These are phyloP conservation scores for Trichoderma parareesei DNA, from an alignment of 495 filamentous ascomycete genomes.

Conservation along the genomic window DNA sequence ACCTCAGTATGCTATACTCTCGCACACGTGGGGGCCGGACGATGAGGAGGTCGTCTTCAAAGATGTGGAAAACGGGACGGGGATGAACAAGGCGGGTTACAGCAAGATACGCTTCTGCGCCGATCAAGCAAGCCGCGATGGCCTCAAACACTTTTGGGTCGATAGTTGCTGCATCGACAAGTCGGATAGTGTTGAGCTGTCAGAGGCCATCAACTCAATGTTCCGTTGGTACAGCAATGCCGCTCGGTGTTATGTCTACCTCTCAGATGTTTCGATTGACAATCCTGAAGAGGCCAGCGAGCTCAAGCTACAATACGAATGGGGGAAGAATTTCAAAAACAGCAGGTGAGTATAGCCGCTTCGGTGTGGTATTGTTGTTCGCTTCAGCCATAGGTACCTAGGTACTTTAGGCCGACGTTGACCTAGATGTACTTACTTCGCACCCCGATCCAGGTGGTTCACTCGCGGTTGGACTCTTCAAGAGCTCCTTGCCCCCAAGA, in stretches of 20 bases:
- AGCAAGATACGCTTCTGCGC: constrained; percentile 21
- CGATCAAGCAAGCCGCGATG: constrained; percentile 17
- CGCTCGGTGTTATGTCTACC: constrained; percentile 23
- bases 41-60: constrained; percentile 22
- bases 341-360: too few relatives aligned
- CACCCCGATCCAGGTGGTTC: constrained; percentile 15
- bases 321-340: too few relatives aligned
- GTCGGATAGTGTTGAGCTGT: constrained; percentile 20
- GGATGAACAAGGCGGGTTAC: constrained; percentile 17
- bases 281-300: not conserved
- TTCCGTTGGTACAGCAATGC: constrained; percentile 26
- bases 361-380: too few relatives aligned
- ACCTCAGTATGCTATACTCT: constrained; percentile 22
- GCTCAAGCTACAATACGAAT: not conserved
- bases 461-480: constrained; percentile 24
- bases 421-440: too few relatives aligned
- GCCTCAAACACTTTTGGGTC: constrained; percentile 23
- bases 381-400: too few relatives aligned
- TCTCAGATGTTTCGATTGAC: constrained; percentile 19
- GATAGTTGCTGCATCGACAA: constrained; percentile 33
- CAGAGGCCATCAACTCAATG: constrained; percentile 24
- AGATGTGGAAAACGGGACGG: constrained; percentile 17
- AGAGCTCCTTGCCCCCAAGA: constrained; percentile 24
- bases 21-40: constrained; percentile 21
- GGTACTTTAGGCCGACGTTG: too few relatives aligned